Evolutionary conservation across 2,329 filamentous ascomycete genomes (phyloP).

Genomic region (Xylaria sp.): DNA sequence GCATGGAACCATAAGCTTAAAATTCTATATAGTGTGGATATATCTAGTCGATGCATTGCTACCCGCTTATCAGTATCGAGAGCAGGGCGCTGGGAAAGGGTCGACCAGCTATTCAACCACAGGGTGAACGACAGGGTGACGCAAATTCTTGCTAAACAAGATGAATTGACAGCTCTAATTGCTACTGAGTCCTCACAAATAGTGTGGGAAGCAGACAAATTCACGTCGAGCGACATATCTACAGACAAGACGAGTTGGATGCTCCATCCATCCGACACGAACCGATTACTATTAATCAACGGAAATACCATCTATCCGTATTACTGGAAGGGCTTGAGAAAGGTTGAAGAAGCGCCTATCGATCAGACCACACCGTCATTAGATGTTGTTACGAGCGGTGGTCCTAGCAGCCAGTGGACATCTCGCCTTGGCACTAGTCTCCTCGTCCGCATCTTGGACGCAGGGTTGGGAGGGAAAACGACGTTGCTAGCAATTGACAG

Average conservation of each 20-base stretch:
- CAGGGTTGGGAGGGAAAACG: background rate
- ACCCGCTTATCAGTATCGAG: background rate
- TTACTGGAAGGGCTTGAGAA: background rate
- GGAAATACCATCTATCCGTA: background rate
- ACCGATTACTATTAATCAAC: background rate
- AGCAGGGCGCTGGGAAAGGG: background rate
- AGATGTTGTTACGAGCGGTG: background rate
- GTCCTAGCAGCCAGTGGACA: background rate
- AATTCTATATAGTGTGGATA: background rate
- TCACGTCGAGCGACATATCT: background rate
- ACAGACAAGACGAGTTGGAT: background rate
- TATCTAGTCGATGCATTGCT: background rate
- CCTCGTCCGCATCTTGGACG: background rate
- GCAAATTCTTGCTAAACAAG: background rate
- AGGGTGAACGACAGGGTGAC: background rate
- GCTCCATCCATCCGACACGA: background rate
- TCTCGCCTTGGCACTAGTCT: background rate
- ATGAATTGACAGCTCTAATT: background rate
- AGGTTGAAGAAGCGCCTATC: background rate
- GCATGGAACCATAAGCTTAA: background rate
- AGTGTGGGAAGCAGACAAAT: background rate
- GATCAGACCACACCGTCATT: background rate
- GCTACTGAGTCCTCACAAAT: background rate
- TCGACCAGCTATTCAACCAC: background rate
- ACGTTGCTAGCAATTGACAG: background rate